These are phyloP conservation scores for Fusarium illudens DNA, from an alignment of 2,329 filamentous ascomycete species.

Conservation along the genomic window DNA sequence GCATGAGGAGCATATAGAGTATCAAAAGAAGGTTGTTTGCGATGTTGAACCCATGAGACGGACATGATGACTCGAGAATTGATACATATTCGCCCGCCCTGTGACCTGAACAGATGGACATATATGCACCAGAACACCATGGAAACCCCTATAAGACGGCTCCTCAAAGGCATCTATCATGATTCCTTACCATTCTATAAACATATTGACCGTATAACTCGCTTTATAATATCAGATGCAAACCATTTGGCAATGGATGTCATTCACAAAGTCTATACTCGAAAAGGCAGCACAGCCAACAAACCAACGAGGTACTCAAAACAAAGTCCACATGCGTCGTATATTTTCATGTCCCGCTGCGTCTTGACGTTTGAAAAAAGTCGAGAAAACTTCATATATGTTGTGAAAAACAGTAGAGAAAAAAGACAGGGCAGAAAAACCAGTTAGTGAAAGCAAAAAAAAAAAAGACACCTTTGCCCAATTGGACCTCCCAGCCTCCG, in stretches of 20 bases:
- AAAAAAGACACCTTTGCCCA: conserved; percentile 20
- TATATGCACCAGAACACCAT: not conserved
- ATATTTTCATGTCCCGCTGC: conserved; percentile 40
- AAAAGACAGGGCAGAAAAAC: not conserved
- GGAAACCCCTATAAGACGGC: not conserved
- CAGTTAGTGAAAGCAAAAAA: conserved; percentile 3
- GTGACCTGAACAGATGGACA: not conserved
- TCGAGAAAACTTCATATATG: conserved; percentile 24
- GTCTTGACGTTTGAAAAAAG: conserved; percentile 22
- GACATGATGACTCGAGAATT: not conserved
- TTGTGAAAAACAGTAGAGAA: conserved; percentile 15
- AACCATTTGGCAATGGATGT: not conserved
- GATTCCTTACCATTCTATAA: not conserved
- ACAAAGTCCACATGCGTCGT: conserved; percentile 31
- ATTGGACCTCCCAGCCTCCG: conserved; percentile 7
- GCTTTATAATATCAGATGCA: not conserved
- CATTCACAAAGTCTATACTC: conserved; percentile 24
- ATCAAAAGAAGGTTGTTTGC: not conserved
- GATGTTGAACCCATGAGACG: no score
- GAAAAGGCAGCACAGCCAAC: conserved; percentile 1
- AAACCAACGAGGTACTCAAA: conserved; percentile 6
- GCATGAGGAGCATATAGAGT: not conserved
- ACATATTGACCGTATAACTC: not conserved
- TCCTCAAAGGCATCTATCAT: not conserved
- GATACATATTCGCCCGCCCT: not conserved